These are phyloP conservation scores for Wickerhamomyces chaumierensis DNA, from an alignment of 805 yeast genomes.

Conservation along the genomic window DNA sequence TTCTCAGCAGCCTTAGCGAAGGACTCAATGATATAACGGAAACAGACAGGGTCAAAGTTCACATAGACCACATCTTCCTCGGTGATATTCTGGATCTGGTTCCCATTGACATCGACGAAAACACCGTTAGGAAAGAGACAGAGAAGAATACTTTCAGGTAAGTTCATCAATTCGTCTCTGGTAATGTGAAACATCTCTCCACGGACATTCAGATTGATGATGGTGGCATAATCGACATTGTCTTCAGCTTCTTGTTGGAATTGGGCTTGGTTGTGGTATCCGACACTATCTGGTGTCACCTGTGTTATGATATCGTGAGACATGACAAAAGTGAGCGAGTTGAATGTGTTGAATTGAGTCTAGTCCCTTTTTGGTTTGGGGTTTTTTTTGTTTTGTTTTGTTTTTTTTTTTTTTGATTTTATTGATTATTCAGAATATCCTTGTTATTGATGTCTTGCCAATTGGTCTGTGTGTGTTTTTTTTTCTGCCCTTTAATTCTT, in stretches of 20 bases:
- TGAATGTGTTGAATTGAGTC: too few species aligned
- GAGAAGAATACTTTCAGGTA: constrained; percentile 82
- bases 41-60: constrained; percentile 79
- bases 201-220: constrained; percentile 67
- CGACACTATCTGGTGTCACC: constrained; percentile 35
- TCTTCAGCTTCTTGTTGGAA: constrained; percentile 14
- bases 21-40: constrained; percentile 66
- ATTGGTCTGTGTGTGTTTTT: too few species aligned
- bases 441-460: too few species aligned
- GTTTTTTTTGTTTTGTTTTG: too few species aligned
- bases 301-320: constrained; percentile 51
- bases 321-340: constrained; percentile 6
- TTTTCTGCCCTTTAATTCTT: too few species aligned
- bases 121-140: constrained; percentile 89
- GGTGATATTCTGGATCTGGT: constrained; percentile 66
- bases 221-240: constrained; percentile 37
- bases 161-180: constrained; percentile 78
- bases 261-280: constrained; percentile 3
- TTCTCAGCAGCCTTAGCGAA: constrained; percentile 64
- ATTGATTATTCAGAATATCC: too few species aligned
- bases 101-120: constrained; percentile 65
- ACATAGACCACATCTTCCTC: constrained; percentile 74
- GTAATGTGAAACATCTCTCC: constrained; percentile 67
- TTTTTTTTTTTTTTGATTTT: too few species aligned
- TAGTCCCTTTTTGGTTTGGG: too few species aligned